phyloP scores from a whole-genome alignment of 2,329 filamentous ascomycete species.

The Colletotrichum sp. region DNA sequence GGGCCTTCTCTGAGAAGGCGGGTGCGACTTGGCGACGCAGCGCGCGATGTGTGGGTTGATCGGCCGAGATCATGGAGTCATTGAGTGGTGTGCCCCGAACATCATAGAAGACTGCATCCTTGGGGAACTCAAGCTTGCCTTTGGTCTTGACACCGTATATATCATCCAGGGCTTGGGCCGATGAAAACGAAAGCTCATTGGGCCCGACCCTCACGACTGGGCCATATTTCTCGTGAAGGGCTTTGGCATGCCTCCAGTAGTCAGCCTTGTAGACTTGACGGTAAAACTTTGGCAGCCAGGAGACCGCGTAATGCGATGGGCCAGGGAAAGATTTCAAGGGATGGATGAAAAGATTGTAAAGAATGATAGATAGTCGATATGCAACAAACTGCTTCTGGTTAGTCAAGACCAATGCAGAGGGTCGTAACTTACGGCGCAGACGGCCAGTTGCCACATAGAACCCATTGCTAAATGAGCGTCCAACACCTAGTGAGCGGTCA shows the following conservation, averaged over 20 bases:
- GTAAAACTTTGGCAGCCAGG: not conserved
- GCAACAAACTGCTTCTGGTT: not conserved
- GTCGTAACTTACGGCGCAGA: not conserved
- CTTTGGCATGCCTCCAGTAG: not conserved
- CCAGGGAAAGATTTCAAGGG: not conserved
- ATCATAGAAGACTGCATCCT: not conserved
- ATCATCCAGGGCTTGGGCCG: not conserved
- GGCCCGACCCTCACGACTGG: not conserved
- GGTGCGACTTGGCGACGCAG: constrained; percentile 25
- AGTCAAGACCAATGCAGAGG: not conserved
- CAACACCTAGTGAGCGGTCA: not conserved
- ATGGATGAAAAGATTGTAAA: not conserved
- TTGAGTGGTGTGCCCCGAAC: not conserved
- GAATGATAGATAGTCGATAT: not conserved
- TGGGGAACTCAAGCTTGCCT: not conserved
- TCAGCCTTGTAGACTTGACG: not conserved
- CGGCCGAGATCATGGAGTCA: constrained; percentile 16
- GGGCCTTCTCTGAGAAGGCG: constrained; percentile 30
- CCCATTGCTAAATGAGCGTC: not conserved
- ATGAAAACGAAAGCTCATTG: not conserved
- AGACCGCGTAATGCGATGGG: not conserved
- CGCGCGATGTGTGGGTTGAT: constrained; percentile 20
- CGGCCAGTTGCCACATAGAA: not conserved
- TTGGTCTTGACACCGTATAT: not conserved
- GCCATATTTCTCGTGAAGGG: not conserved